Conservation (phyloP, 805 yeast genomes). For the Myxozyma neglecta region DNA sequence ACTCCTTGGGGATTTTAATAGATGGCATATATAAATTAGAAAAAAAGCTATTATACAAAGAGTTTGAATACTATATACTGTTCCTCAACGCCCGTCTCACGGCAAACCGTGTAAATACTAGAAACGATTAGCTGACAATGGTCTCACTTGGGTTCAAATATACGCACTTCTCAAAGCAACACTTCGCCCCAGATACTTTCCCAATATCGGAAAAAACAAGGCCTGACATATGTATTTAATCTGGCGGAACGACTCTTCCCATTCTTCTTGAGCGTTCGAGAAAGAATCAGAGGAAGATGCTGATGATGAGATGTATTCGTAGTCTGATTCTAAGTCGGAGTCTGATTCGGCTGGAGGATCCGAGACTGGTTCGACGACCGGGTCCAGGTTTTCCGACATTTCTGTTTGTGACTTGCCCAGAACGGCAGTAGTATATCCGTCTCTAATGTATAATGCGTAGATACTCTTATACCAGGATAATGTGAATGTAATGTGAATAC, state of each 20-base stretch:
- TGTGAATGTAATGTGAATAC: not conserved
- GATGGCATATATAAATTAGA: too few species aligned
- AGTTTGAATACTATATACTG: too few species aligned
- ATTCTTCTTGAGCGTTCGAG: slow-evolving; percentile 62
- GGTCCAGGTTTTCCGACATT: too few species aligned
- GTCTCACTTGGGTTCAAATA: not conserved
- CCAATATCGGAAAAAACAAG: slow-evolving; percentile 63
- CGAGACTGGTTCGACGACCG: too few species aligned
- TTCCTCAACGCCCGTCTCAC: not conserved
- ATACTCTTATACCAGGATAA: not conserved
- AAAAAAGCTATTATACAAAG: too few species aligned
- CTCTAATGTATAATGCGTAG: too few species aligned
- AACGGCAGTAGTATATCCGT: too few species aligned
- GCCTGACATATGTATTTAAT: slow-evolving; percentile 54
- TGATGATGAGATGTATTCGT: not conserved
- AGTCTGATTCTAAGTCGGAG: not conserved
- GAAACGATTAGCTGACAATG: not conserved
- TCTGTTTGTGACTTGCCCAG: too few species aligned
- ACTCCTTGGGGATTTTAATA: too few species aligned
- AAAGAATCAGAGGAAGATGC: not conserved
- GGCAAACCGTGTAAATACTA: slow-evolving; percentile 10
- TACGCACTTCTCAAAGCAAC: slow-evolving; percentile 45
- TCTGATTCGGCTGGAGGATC: not conserved
- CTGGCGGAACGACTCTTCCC: slow-evolving; percentile 70
- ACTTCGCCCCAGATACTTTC: slow-evolving; percentile 66